phyloP scores from a whole-genome alignment of 495 filamentous ascomycete species.

The Podospora bellae-mahoneyi region DNA sequence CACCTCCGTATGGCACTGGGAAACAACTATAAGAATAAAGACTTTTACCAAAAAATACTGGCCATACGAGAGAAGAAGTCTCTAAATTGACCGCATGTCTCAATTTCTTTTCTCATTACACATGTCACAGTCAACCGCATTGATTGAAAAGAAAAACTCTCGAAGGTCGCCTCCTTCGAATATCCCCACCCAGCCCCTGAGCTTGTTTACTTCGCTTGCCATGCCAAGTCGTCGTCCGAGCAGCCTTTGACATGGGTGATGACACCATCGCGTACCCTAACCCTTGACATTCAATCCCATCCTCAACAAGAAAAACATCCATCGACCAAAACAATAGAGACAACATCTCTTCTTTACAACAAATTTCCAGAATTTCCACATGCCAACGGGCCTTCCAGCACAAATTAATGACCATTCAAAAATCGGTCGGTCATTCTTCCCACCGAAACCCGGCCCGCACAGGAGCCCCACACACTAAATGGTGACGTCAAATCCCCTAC shows the following conservation, averaged over 20 bases:
- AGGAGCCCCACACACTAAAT: background rate
- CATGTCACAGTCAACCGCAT: too few relatives aligned
- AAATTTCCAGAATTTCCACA: background rate
- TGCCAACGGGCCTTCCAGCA: background rate
- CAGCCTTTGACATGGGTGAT: background rate
- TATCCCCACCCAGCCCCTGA: background rate
- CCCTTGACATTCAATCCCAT: background rate
- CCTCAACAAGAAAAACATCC: background rate
- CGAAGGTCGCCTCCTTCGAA: too few relatives aligned
- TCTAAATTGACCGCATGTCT: too few relatives aligned
- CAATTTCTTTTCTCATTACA: too few relatives aligned
- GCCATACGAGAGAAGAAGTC: too few relatives aligned
- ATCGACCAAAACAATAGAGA: too few relatives aligned
- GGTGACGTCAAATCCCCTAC: background rate
- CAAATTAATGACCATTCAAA: too few relatives aligned
- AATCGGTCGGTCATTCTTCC: background rate
- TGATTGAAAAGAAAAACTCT: too few relatives aligned
- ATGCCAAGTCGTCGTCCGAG: background rate
- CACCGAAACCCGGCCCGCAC: background rate
- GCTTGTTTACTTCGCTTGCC: background rate
- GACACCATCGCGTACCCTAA: background rate
- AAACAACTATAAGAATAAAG: too few relatives aligned
- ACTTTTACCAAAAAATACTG: too few relatives aligned
- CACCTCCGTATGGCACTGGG: too few relatives aligned
- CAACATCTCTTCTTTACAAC: background rate